Evolutionary conservation across 352 stramenopile genomes (phyloP).

Genomic region (Phytophthora sp.): DNA sequence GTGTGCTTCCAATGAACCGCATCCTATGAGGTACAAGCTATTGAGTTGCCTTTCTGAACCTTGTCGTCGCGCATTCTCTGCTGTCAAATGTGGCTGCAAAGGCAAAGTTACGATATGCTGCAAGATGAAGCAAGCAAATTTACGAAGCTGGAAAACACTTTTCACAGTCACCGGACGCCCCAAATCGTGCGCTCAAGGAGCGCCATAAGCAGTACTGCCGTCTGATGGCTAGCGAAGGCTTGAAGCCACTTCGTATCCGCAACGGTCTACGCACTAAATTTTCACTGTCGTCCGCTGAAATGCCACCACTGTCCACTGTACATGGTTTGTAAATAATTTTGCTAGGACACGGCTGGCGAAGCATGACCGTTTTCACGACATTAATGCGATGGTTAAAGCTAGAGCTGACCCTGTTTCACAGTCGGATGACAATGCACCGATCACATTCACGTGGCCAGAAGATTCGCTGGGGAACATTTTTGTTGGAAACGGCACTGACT

Average conservation of each 20-base stretch:
- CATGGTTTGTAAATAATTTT: constrained; percentile 3
- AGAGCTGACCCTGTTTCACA: neutral
- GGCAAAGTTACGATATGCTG: too few relatives aligned
- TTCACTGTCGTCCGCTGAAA: neutral
- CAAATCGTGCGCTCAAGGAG: too few relatives aligned
- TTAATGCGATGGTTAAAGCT: neutral
- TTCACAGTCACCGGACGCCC: too few relatives aligned
- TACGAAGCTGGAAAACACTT: too few relatives aligned
- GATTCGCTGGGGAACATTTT: neutral
- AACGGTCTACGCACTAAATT: neutral
- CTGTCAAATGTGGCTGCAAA: too few relatives aligned
- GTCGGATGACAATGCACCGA: neutral
- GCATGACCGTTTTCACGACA: neutral
- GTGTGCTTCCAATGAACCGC: too few relatives aligned
- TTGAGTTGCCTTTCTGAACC: too few relatives aligned
- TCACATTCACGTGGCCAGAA: neutral
- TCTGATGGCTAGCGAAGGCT: neutral
- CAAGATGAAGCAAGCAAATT: too few relatives aligned
- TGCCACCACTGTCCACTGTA: neutral
- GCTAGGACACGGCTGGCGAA: neutral
- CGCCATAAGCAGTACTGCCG: constrained; percentile 9
- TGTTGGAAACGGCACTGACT: constrained; percentile 2
- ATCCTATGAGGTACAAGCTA: too few relatives aligned
- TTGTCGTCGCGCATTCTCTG: too few relatives aligned
- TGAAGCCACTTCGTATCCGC: neutral